Evolutionary conservation across 805 yeast genomes (phyloP).

Genomic region (Wickerhamomyces subpelliculosus): DNA sequence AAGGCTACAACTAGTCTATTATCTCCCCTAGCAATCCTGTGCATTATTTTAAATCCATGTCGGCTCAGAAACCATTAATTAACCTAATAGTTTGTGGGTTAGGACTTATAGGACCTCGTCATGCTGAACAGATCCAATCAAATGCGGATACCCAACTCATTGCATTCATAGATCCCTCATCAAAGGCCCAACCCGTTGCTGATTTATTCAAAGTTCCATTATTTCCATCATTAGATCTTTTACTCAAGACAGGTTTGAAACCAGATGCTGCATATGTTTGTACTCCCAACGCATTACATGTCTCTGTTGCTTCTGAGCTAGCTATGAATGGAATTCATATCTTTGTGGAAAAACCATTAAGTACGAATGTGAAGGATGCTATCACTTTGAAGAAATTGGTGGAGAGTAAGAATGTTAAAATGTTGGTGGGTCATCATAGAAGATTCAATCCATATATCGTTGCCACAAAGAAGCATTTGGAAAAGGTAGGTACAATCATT

Average conservation of each 20-base stretch:
- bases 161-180: constrained; percentile 12
- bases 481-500: constrained; percentile 9
- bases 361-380: constrained; percentile 11
- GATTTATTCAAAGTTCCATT: constrained; percentile 6
- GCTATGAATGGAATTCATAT: constrained; percentile 7
- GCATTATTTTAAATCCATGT: no score
- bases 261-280: constrained; percentile 15
- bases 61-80: constrained; percentile 1
- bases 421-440: constrained; percentile 16
- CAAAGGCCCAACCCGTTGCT: constrained; percentile 3
- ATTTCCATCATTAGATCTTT: constrained; percentile 1
- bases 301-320: constrained; percentile 6
- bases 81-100: constrained; percentile 13
- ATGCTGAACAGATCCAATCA: constrained; percentile 11
- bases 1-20: no score
- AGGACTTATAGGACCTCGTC: constrained; percentile 18
- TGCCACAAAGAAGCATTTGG: constrained; percentile 12
- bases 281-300: constrained; percentile 14
- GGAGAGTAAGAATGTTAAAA: constrained; percentile 3
- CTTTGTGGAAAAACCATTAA: constrained; percentile 15
- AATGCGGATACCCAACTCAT: constrained; percentile 10
- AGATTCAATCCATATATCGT: constrained; percentile 16
- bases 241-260: no score
- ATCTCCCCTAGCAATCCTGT: no score
- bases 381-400: constrained; percentile 7